A percentile compares a stretch with the other conserved stretches of the same genome.
Conservation (phyloP, 805 yeast genomes). For the Nakazawaea ishiwadae region DNA sequence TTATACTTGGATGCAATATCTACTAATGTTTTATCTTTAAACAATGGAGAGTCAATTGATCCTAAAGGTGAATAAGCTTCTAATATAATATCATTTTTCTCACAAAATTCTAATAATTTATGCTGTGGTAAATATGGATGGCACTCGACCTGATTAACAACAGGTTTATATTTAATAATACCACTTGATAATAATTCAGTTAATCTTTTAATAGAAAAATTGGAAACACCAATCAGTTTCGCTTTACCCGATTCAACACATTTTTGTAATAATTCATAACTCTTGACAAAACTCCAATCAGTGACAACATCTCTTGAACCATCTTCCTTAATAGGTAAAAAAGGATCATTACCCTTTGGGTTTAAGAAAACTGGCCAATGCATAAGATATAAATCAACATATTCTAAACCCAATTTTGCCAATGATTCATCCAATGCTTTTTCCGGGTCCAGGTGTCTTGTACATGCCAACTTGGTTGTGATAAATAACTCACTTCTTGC, state of each 20-base stretch:
- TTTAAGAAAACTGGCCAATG: constrained; percentile 53
- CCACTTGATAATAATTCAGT: constrained; percentile 44
- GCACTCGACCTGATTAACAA: constrained; percentile 68
- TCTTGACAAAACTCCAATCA: constrained; percentile 43
- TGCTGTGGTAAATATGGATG: constrained; percentile 71
- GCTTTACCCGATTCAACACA: constrained; percentile 48
- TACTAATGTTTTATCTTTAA: constrained; percentile 36
- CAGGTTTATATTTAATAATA: constrained; percentile 57
- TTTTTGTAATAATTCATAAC: constrained; percentile 64
- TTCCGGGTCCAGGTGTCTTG: constrained; percentile 34
- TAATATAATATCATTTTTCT: constrained; percentile 46
- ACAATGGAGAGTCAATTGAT: constrained; percentile 42
- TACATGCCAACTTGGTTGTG: constrained; percentile 60
- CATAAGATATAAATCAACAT: constrained; percentile 60
- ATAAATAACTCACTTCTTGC: constrained; percentile 50
- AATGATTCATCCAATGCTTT: constrained; percentile 48
- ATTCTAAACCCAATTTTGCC: constrained; percentile 47
- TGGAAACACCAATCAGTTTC: constrained; percentile 74
- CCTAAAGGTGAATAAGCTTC: constrained; percentile 84
- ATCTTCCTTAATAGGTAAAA: constrained; percentile 2
- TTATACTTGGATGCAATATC: constrained; percentile 41
- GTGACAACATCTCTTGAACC: constrained; percentile 25
- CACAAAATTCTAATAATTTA: constrained; percentile 50
- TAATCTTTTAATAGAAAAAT: constrained; percentile 55
- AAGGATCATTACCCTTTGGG: constrained; percentile 8